Percentiles rank a stretch among this genome's conserved stretches.
Conservation (phyloP, 768 basidiomycete species). For the Exidia glandulosa region DNA sequence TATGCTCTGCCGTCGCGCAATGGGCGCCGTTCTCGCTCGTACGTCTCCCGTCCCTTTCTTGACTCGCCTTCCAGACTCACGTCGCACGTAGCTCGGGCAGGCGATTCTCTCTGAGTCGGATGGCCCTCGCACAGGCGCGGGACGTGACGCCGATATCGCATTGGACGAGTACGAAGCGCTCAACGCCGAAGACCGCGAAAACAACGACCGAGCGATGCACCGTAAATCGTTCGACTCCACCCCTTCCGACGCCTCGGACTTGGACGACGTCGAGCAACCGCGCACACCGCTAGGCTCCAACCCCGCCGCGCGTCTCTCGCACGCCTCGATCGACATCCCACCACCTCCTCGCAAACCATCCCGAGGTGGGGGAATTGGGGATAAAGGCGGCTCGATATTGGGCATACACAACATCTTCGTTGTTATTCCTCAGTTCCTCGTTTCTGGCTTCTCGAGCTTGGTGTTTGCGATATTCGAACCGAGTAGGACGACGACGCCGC, state of each 20-base stretch:
- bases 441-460: slow-evolving; percentile 74
- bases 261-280: background rate
- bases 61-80: slow-evolving; percentile 8
- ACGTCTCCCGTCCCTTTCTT: slow-evolving; percentile 10
- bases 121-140: slow-evolving; percentile 22
- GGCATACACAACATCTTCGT: slow-evolving; percentile 94
- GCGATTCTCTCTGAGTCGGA: slow-evolving; percentile 75
- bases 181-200: background rate
- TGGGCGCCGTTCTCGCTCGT: slow-evolving; percentile 93
- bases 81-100: slow-evolving; percentile 54
- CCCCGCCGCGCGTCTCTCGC: background rate
- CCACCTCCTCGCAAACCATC: background rate
- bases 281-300: background rate
- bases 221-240: background rate
- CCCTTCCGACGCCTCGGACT: no score
- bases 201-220: no score
- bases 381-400: slow-evolving; percentile 16
- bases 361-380: background rate
- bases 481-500: slow-evolving; percentile 23
- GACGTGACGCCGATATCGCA: slow-evolving; percentile 25
- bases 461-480: slow-evolving; percentile 83
- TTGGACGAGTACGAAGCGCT: slow-evolving; percentile 22
- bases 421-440: slow-evolving; percentile 89
- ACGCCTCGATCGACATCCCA: background rate
- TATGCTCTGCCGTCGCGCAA: slow-evolving; percentile 86